Evolutionary conservation across 768 basidiomycete genomes (phyloP).

Genomic region (Cytidiella melzeri): DNA sequence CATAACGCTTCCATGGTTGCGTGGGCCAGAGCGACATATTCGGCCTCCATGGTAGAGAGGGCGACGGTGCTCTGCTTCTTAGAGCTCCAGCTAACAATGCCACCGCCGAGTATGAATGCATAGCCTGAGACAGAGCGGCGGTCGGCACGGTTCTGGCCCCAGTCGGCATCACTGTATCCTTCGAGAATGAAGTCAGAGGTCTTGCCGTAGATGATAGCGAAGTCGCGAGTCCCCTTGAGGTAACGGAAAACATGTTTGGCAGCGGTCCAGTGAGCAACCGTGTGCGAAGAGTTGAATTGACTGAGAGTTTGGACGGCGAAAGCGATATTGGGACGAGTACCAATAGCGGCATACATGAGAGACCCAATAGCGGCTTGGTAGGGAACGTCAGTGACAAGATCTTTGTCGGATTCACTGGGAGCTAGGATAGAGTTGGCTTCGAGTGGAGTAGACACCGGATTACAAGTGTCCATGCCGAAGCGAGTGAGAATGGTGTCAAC

Average conservation of each 20-base stretch:
- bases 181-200: conserved; percentile 26
- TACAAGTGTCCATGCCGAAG: conserved; percentile 24
- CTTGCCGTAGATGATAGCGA: conserved; percentile 18
- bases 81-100: conserved; percentile 32
- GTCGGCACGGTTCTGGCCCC: no score
- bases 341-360: no score
- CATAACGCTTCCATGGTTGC: conserved; percentile 28
- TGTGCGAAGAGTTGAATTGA: conserved; percentile 22
- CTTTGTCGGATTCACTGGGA: conserved; percentile 23
- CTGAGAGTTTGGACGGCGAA: conserved; percentile 22
- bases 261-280: conserved; percentile 30
- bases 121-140: conserved; percentile 32
- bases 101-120: conserved; percentile 29
- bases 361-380: no score
- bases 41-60: conserved; percentile 35
- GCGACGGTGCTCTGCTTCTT: conserved; percentile 32
- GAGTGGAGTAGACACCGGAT: conserved; percentile 30
- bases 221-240: no score
- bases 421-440: conserved; percentile 21
- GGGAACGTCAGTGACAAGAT: conserved; percentile 23
- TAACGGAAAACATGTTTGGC: no score
- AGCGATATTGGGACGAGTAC: conserved; percentile 28
- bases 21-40: conserved; percentile 31
- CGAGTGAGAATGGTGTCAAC: conserved; percentile 19
- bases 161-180: conserved; percentile 24